Percentiles rank a stretch among this genome's conserved stretches.
These are phyloP conservation scores for Globisporangium iwayamae DNA, from an alignment of 352 stramenopile genomes.

Conservation along the genomic window DNA sequence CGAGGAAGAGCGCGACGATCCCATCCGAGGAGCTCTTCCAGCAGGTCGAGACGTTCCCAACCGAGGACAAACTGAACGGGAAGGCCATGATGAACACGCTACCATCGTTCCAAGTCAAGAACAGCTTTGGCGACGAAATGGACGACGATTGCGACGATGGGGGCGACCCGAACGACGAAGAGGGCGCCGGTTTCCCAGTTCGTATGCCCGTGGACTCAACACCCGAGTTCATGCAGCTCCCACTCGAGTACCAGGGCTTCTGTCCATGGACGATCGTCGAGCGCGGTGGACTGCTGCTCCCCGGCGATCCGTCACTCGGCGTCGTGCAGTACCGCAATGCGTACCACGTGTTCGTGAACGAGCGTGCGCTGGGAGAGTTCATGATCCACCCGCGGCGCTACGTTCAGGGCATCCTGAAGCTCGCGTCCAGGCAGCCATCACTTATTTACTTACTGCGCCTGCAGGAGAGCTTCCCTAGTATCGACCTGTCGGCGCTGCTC, in stretches of 20 bases:
- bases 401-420: conserved; percentile 63
- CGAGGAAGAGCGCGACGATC: conserved; percentile 51
- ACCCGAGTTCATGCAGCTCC: conserved; percentile 93
- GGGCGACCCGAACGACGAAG: conserved; percentile 30
- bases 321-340: conserved; percentile 88
- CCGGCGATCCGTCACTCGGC: conserved; percentile 88
- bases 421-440: conserved; percentile 74
- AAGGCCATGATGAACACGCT: conserved; percentile 11
- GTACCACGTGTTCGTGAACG: conserved; percentile 93
- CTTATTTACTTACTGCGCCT: conserved; percentile 91
- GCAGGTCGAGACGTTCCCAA: conserved; percentile 53
- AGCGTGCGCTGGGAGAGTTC: conserved; percentile 86
- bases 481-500: conserved; percentile 66
- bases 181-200: conserved; percentile 50
- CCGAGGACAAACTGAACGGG: conserved; percentile 30
- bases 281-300: conserved; percentile 84
- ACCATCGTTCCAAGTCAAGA: conserved; percentile 27
- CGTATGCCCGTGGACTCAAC: conserved; percentile 90
- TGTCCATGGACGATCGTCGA: conserved; percentile 91
- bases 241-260: conserved; percentile 93
- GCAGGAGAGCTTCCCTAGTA: conserved; percentile 81
- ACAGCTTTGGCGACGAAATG: conserved; percentile 31
- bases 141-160: conserved; percentile 24
- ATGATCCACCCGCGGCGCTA: conserved; percentile 83
- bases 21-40: conserved; percentile 69